Evolutionary conservation across 176 grass and related monocot genomes (phyloP).

Genomic region (Oryza meridionalis): DNA sequence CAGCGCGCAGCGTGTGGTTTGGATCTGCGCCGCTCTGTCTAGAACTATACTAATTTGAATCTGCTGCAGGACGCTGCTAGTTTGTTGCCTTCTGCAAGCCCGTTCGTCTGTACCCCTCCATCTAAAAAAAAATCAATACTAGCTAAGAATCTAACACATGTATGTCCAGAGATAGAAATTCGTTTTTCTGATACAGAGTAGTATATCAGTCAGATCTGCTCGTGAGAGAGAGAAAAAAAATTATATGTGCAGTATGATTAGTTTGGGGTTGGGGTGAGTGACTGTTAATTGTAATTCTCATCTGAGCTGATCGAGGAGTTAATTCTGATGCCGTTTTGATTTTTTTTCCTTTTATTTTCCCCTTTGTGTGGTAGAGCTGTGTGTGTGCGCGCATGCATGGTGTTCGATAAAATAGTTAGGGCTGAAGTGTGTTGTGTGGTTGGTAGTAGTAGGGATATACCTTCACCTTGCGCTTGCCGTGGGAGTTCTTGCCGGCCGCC

Average conservation of each 20-base stretch:
- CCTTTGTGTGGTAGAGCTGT: background rate
- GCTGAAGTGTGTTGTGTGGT: background rate
- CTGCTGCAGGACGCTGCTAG: background rate
- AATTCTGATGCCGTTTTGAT: background rate
- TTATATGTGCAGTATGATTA: no score
- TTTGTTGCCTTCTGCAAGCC: background rate
- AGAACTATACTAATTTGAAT: background rate
- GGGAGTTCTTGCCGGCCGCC: slow-evolving; percentile 48
- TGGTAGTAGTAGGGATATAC: slow-evolving; percentile 23
- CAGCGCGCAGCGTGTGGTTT: background rate
- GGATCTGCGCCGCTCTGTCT: no score
- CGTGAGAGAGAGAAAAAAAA: no score
- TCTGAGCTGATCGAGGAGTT: background rate
- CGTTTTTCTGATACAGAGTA: no score
- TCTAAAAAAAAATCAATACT: no score
- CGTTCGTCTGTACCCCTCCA: background rate
- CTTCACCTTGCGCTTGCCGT: slow-evolving; percentile 84
- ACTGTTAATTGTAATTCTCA: no score
- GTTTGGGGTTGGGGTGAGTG: no score
- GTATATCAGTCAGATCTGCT: background rate
- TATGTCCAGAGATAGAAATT: no score
- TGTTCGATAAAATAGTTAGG: background rate
- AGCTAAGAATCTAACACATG: no score
- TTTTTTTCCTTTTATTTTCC: background rate
- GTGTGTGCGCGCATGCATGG: background rate